phyloP scores from a whole-genome alignment of 2,329 filamentous ascomycete genomes.

The Sporothrix humicola region DNA sequence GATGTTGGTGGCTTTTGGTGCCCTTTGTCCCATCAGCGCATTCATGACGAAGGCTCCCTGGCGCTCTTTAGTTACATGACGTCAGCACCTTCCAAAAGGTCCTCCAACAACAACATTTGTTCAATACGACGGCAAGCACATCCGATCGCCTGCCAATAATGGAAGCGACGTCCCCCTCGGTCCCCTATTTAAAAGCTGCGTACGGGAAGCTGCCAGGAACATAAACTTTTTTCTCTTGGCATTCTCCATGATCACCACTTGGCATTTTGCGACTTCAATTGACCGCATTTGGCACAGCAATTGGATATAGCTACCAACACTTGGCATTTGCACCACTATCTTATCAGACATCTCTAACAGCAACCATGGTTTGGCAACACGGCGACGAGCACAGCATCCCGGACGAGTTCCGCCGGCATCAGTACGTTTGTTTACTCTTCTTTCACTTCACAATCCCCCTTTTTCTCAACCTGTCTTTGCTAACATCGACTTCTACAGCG shows the following conservation, averaged over 20 bases:
- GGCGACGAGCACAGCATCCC: constrained; percentile 60
- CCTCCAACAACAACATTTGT: neutral
- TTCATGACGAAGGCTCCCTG: constrained; percentile 6
- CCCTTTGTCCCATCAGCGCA: neutral
- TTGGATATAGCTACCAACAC: neutral
- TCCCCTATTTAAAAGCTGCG: constrained; percentile 21
- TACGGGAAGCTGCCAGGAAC: neutral
- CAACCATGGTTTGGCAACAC: constrained; percentile 55
- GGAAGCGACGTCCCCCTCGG: neutral
- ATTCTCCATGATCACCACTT: constrained; percentile 5
- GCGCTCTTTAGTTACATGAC: constrained; percentile 6
- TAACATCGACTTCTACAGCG: constrained; percentile 44
- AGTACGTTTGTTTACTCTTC: constrained; percentile 45
- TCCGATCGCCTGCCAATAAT: neutral
- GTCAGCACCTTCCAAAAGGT: constrained; percentile 2
- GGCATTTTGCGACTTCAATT: neutral
- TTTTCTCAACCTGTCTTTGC: neutral
- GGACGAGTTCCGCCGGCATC: constrained; percentile 51
- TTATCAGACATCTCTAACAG: constrained; percentile 37
- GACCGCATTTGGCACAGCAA: neutral
- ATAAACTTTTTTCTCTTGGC: constrained; percentile 7
- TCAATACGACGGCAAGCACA: neutral
- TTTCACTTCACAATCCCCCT: neutral
- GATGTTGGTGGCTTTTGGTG: neutral
- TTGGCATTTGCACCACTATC: neutral